A percentile compares a stretch with the other conserved stretches of the same genome.
phyloP scores from a whole-genome alignment of 257 asterid species.

The Avicennia marina region DNA sequence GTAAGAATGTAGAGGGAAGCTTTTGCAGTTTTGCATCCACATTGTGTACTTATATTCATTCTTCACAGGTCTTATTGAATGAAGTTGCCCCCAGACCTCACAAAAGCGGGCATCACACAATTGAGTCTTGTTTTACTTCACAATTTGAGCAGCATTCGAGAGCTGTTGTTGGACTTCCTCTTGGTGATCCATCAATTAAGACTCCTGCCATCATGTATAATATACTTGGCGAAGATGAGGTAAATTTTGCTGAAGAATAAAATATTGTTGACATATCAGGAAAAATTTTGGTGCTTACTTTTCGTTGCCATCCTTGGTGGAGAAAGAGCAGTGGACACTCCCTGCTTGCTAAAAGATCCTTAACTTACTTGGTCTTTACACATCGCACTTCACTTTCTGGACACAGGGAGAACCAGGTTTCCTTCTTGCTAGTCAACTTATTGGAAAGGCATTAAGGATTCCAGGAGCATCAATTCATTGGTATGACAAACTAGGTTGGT shows the following conservation, averaged over 20 bases:
- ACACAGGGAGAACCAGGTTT: constrained; percentile 84
- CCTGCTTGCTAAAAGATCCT: neutral
- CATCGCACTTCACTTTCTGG: constrained; percentile 14
- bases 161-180: constrained; percentile 94
- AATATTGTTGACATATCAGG: neutral
- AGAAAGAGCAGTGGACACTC: neutral
- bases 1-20: neutral
- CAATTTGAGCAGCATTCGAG: constrained; percentile 95
- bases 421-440: constrained; percentile 60
- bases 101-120: constrained; percentile 95
- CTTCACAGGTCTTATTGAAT: constrained; percentile 68
- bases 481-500: constrained; percentile 98
- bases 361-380: neutral
- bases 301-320: neutral
- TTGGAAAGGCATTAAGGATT: constrained; percentile 62
- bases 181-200: constrained; percentile 92
- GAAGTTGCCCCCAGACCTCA: constrained; percentile 99
- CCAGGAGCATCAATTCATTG: constrained; percentile 94
- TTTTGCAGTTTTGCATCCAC: constrained; percentile 11
- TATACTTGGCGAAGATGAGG: constrained; percentile 94
- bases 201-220: constrained; percentile 86
- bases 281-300: constrained; percentile 2
- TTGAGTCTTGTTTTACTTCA: constrained; percentile 85
- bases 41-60: constrained; percentile 16
- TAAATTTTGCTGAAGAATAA: constrained; percentile 18